Evolutionary conservation across 495 filamentous ascomycete genomes (phyloP).

Genomic region (Pyronema omphalodes): DNA sequence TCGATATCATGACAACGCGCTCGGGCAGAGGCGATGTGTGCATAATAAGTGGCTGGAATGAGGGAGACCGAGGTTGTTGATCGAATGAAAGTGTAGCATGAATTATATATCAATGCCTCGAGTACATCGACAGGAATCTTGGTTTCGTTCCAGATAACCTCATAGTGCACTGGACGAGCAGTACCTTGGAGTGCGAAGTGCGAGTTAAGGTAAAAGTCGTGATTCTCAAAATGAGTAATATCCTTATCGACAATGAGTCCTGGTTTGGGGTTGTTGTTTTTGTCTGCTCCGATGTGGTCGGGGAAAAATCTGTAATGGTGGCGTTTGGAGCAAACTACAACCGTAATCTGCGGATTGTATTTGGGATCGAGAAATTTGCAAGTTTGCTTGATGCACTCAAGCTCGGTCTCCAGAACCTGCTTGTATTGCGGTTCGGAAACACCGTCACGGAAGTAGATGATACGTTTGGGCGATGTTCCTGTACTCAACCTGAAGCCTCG

Average conservation of each 20-base stretch:
- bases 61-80: slow-evolving; percentile 84
- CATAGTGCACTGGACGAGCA: slow-evolving; percentile 60
- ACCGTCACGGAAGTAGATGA: slow-evolving; percentile 91
- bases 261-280: slow-evolving; percentile 60
- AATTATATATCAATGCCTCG: slow-evolving; percentile 74
- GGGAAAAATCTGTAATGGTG: slow-evolving; percentile 92
- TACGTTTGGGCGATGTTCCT: slow-evolving; percentile 36
- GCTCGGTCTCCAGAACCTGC: slow-evolving; percentile 57
- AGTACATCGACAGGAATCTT: slow-evolving; percentile 44
- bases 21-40: slow-evolving; percentile 69
- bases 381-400: slow-evolving; percentile 47
- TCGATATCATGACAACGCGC: slow-evolving; percentile 49
- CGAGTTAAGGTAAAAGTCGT: slow-evolving; percentile 60
- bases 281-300: slow-evolving; percentile 35
- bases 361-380: slow-evolving; percentile 18
- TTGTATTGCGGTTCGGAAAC: slow-evolving; percentile 72
- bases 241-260: slow-evolving; percentile 73
- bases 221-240: slow-evolving; percentile 75
- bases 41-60: slow-evolving; percentile 82
- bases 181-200: slow-evolving; percentile 69
- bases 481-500: slow-evolving; percentile 43
- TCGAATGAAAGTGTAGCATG: slow-evolving; percentile 79
- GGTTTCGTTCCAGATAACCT: slow-evolving; percentile 66
- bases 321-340: slow-evolving; percentile 77
- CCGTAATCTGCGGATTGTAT: slow-evolving; percentile 44